phyloP scores from a whole-genome alignment of 371 early-diverging fungal species.

The Mortierella sp. region DNA sequence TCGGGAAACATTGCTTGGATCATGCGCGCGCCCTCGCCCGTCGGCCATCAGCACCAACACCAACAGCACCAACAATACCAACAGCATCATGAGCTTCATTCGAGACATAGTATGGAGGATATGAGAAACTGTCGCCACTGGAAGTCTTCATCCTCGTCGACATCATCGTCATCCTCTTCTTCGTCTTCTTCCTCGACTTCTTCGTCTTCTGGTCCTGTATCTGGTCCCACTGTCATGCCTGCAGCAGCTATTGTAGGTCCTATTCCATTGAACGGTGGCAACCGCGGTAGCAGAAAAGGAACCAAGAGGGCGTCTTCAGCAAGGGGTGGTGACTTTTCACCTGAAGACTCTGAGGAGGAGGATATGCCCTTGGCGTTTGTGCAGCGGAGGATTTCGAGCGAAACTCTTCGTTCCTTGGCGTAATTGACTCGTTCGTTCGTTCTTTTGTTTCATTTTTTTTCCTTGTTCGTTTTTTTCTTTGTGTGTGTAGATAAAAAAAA shows the following conservation, averaged over 20 bases:
- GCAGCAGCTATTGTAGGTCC: background rate
- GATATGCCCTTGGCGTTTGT: conserved; percentile 47
- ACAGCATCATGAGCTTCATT: background rate
- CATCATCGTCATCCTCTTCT: background rate
- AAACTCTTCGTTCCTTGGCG: conserved; percentile 16
- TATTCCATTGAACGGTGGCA: too few species aligned
- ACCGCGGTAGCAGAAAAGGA: background rate
- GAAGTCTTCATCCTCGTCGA: background rate
- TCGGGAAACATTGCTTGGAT: conserved; percentile 10
- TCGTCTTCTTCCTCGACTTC: background rate
- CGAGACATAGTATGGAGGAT: conserved; percentile 26
- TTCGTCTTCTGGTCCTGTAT: background rate
- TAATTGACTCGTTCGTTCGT: background rate
- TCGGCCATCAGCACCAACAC: background rate
- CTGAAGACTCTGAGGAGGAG: conserved; percentile 30
- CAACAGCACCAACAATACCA: too few species aligned
- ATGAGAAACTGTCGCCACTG: background rate
- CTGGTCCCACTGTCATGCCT: background rate
- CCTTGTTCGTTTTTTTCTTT: background rate
- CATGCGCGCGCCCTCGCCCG: background rate
- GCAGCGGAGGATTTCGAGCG: conserved; percentile 32
- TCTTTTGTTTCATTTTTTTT: background rate
- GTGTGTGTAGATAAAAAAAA: background rate
- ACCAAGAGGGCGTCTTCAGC: background rate
- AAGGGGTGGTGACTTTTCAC: background rate